Evolutionary conservation across 139 green algal species (phyloP), one percentile per base, ranked within the genome.

Genomic region (Volvox africanus): DNA sequence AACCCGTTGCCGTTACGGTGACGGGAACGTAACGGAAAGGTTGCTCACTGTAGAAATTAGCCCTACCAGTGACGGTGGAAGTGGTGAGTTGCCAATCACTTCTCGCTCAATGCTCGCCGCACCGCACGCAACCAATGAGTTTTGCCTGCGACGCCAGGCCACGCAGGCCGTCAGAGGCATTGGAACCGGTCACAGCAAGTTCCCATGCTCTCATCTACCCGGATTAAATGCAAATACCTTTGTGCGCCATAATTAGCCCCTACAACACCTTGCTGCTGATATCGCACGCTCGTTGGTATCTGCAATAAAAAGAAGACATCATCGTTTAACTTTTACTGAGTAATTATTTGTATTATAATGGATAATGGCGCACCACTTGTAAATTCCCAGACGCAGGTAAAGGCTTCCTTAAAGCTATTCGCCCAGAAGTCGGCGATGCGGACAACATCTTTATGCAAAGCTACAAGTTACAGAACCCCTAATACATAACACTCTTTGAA

Each of bases 71-170:
- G 24, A 26, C 26, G 67, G 18, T 68, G 69, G 37, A 21, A n/a
- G 69, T 61, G 5, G 28, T 19, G 69, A 17, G 0, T 82, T 17
- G 3, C 78, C 24, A 19, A 61, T 33, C 17, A 33, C 16, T 12
- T 35, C 35, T 35, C n/a, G 44, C 37, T 82, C 69, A 24, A 89
- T 50, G 44, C 85, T 89, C 5, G 85, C 85, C 18, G 85, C 69
- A 17, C 85, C 69, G 85, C 85, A 89, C 17, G 67, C 36, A 19
- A 88, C 67, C 0, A 37, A 36, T 1, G 81, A 30, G 21, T 44
- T 44, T 50, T 32, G 37, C 44, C 44, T 61, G 69, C 37, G 26
- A 32, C 5, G 82, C 82, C 33, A 87, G 82, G 65, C 82, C 82
- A 88, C n/a, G 30, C 21, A 88, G 85, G 85, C 37, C 85, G 76